phyloP scores from a whole-genome alignment of 179 eudicot genomes.

The Gypsophila paniculata region DNA sequence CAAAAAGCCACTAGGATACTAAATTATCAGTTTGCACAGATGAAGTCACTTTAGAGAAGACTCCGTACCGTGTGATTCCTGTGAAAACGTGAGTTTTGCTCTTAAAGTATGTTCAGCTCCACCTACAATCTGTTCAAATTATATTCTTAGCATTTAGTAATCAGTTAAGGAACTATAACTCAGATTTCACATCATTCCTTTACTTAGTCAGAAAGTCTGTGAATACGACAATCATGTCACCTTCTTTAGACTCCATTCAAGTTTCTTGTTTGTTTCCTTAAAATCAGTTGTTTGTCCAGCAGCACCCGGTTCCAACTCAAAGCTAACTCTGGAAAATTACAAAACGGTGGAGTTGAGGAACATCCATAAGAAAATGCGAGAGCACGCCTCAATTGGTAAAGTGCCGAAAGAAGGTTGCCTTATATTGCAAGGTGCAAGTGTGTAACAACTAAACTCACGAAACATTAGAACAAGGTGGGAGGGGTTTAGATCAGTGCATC shows the following conservation, averaged over 20 bases:
- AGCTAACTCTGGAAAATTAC: conserved; percentile 55
- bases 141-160: conserved; percentile 23
- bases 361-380: neutral
- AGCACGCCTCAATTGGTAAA: neutral
- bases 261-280: conserved; percentile 78
- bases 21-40: neutral
- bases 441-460: neutral
- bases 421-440: neutral
- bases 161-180: neutral
- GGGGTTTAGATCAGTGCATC: neutral
- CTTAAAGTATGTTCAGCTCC: conserved; percentile 93
- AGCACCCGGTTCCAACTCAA: conserved; percentile 87
- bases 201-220: neutral
- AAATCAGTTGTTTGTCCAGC: conserved; percentile 85
- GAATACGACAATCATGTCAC: conserved; percentile 28
- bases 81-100: conserved; percentile 87
- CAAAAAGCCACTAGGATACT: neutral
- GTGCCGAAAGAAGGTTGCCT: neutral
- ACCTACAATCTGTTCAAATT: conserved; percentile 67
- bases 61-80: conserved; percentile 74
- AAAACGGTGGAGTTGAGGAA: neutral
- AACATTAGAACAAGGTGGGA: neutral
- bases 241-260: conserved; percentile 83
- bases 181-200: conserved; percentile 1
- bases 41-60: conserved; percentile 1